Conservation (phyloP, 2,329 filamentous ascomycete species). For the Knufia fluminis region DNA sequence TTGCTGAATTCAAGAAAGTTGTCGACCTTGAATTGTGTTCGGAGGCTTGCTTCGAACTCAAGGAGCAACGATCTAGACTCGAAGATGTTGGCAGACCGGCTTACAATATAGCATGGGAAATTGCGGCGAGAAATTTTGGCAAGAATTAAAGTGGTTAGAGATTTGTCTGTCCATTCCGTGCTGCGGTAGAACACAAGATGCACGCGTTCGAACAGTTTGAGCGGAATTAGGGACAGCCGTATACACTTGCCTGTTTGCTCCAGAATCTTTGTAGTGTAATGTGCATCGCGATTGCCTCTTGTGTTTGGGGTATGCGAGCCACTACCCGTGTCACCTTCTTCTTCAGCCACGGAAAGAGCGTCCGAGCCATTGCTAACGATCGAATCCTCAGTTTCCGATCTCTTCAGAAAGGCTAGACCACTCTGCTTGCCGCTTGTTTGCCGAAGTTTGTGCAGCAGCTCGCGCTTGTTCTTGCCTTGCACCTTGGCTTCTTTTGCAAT, state of each 20-base stretch:
- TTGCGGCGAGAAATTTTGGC: conserved; percentile 80
- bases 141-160: conserved; percentile 85
- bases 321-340: conserved; percentile 33
- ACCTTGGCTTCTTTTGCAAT: conserved; percentile 81
- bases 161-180: conserved; percentile 96
- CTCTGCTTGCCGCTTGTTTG: conserved; percentile 64
- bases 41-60: conserved; percentile 81
- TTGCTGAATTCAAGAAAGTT: conserved; percentile 71
- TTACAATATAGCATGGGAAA: conserved; percentile 86
- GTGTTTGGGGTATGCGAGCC: conserved; percentile 24
- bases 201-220: conserved; percentile 83
- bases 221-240: conserved; percentile 60
- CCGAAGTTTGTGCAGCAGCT: conserved; percentile 65
- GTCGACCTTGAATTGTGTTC: conserved; percentile 74
- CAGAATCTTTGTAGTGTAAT: conserved; percentile 71
- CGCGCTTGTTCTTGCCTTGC: conserved; percentile 77
- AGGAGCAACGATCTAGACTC: conserved; percentile 62
- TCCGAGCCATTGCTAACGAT: conserved; percentile 26
- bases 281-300: conserved; percentile 56
- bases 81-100: conserved; percentile 82
- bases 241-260: conserved; percentile 73
- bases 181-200: conserved; percentile 95
- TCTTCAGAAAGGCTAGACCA: conserved; percentile 61
- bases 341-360: conserved; percentile 18
- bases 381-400: conserved; percentile 54